Percentiles rank a stretch among this genome's conserved stretches.
Conservation (phyloP, 78 protist genomes). For the Guillardia theta region DNA sequence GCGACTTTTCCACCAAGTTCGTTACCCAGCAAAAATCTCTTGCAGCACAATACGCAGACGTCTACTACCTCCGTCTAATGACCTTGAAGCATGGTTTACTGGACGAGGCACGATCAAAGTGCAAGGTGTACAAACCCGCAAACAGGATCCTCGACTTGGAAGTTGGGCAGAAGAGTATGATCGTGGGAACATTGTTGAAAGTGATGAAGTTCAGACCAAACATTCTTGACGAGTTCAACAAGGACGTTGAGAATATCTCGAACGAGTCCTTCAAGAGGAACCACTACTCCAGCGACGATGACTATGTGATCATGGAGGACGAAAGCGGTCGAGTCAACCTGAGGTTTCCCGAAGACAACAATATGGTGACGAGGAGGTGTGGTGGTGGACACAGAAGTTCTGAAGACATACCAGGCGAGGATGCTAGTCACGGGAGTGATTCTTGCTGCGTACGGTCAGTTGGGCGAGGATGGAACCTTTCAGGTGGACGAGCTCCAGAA, state of each 20-base stretch:
- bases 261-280: no score
- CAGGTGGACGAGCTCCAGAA: not conserved
- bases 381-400: no score
- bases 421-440: constrained; percentile 27
- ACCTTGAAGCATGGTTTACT: not conserved
- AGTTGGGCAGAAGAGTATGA: not conserved
- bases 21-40: not conserved
- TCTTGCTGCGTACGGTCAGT: not conserved
- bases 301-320: constrained; percentile 29
- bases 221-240: constrained; percentile 13
- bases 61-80: constrained; percentile 22
- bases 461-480: not conserved
- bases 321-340: constrained; percentile 24
- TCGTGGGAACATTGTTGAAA: constrained; percentile 40
- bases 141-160: not conserved
- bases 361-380: no score
- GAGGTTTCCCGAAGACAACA: no score
- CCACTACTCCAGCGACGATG: constrained; percentile 25
- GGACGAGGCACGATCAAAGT: not conserved
- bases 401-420: no score
- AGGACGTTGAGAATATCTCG: not conserved
- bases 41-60: constrained; percentile 27
- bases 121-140: not conserved
- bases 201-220: constrained; percentile 26
- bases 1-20: not conserved